These are phyloP conservation scores for Vitis amurensis DNA, from an alignment of 164 flowering plant genomes.

Conservation along the genomic window DNA sequence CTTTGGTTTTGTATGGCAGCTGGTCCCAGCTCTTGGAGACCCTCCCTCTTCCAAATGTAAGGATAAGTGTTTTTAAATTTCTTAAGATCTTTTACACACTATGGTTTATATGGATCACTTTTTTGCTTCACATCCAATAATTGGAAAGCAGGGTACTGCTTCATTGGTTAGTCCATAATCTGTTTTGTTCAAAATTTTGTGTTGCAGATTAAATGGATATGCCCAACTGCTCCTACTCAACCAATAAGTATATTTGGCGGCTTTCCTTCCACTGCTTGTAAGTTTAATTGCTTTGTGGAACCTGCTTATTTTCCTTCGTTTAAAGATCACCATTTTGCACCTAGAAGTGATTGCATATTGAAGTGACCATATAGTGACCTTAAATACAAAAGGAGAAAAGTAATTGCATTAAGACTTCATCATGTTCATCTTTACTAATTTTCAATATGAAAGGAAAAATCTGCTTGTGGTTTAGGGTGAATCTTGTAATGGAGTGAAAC, in stretches of 20 bases:
- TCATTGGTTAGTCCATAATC: not conserved
- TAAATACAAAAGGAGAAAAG: too few relatives aligned
- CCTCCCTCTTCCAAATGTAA: conserved; percentile 51
- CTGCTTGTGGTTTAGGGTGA: too few relatives aligned
- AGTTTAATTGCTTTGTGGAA: conserved; percentile 17
- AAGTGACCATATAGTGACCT: too few relatives aligned
- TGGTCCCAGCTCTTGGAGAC: conserved; percentile 57
- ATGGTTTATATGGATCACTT: not conserved
- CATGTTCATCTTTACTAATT: too few relatives aligned
- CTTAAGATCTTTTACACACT: not conserved
- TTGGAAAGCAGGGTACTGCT: not conserved
- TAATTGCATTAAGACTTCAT: too few relatives aligned
- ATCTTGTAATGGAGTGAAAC: too few relatives aligned
- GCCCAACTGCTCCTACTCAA: conserved; percentile 73
- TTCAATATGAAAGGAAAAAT: too few relatives aligned
- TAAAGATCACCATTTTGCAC: not conserved
- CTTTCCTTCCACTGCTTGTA: conserved; percentile 78
- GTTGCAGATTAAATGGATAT: conserved; percentile 77
- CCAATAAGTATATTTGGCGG: conserved; percentile 68
- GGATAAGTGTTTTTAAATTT: not conserved
- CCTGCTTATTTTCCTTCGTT: not conserved
- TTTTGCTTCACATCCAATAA: not conserved
- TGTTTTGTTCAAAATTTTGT: not conserved
- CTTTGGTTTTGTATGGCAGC: conserved; percentile 30
- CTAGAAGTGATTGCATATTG: too few relatives aligned